phyloP scores from a whole-genome alignment of 1,284 basidiomycete genomes.

The Irpex sp. region DNA sequence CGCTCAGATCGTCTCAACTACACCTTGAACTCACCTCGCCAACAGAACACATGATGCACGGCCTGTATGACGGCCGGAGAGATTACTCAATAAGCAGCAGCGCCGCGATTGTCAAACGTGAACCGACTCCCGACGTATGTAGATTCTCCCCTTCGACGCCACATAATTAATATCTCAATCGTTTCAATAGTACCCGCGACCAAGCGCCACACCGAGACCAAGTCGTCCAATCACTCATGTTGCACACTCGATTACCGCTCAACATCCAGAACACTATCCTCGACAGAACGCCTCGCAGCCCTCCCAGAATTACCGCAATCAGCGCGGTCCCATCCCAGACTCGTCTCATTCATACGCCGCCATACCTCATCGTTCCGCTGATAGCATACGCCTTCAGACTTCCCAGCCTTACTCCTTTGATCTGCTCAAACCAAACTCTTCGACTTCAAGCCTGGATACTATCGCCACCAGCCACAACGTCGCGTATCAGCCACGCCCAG shows the following conservation, averaged over 20 bases:
- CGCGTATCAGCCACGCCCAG: constrained; percentile 8
- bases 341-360: background rate
- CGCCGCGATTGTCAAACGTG: background rate
- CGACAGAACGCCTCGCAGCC: background rate
- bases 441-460: constrained; percentile 17
- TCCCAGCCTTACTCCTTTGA: constrained; percentile 12
- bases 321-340: background rate
- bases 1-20: background rate
- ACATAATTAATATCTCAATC: background rate
- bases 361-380: background rate
- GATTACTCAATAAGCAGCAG: background rate
- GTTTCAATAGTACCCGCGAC: background rate
- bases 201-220: background rate
- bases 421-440: constrained; percentile 15
- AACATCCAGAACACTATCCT: background rate
- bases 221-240: background rate
- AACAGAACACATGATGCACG: constrained; percentile 13
- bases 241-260: background rate
- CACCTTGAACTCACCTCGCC: background rate
- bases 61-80: background rate
- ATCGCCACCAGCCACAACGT: constrained; percentile 14
- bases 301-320: background rate
- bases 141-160: background rate
- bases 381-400: background rate
- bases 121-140: background rate